Evolutionary conservation across 495 filamentous ascomycete genomes (phyloP), one percentile per base, ranked within the genome.

Genomic region (Xylaria cubensis): DNA sequence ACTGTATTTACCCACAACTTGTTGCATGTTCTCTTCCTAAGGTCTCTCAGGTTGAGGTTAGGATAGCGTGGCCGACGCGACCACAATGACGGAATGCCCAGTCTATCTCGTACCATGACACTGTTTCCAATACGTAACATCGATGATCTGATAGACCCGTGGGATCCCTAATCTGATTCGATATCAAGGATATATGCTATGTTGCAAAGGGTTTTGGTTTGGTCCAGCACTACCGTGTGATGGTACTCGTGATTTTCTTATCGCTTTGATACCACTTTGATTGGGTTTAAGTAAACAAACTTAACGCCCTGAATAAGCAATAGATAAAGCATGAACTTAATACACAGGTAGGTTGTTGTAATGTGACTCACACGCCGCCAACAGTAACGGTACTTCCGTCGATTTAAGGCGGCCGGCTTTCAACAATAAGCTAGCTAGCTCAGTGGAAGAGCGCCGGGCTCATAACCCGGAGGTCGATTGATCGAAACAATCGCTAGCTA

Each of bases 391-490:
- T 39, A 39, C 5, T 39, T 39, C 0, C 0, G 5, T 8, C 7
- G 8, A 17, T 17, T 34, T 46, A 46, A 48, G 0, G 4, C 12
- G 6, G 2, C 9, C 24, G n/a, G 9, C 15, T 32, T 21, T n/a
- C 9, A 53, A 13, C 1, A 39, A 10, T 2, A 1, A 73, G 71
- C 71, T 73, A 73, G 71, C 71, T 73, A 73, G 71, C 71, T 73
- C 82, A 83, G 79, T 69, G 80, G 81, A 82, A 83, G 81, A 76
- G 77, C 78, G 80, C 80, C 78, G 82, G 80, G 79, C 80, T 83
- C 82, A 80, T 84, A 84, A 84, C 80, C 79, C 82, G 81, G 80
- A 83, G 82, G 82, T 78, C 80, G 72, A 81, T 75, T 74, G 79
- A 82, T 83, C 79, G 82, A 83, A 83, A 83, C 81, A 73, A 74